Base-by-base conservation (phyloP, 2,329 filamentous ascomycete species). In the Dryadomyces sulphureus region DNA sequence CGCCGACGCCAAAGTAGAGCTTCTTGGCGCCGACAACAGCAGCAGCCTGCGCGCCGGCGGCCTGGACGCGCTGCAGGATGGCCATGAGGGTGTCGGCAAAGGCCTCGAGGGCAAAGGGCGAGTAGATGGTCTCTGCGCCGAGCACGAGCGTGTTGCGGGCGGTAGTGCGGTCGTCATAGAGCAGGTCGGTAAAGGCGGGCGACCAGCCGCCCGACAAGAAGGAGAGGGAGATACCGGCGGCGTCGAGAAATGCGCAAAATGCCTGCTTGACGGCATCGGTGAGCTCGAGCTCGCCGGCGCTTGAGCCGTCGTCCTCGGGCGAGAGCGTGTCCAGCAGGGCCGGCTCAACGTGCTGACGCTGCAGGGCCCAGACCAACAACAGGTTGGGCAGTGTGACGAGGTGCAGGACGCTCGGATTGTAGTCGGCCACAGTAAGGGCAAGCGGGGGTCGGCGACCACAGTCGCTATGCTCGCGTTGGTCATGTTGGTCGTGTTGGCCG, bases 111-210 rank as follows among this genome's bases (percentile, higher is more conserved):
- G 82, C 80, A 48, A 79, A 77, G 0, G 83, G 84, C 2, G 80
- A 86, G 62, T 92, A 92, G 39, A 92, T 90, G 0, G 85, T 92
- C 62, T 92, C 85, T 1, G 84, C 82, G 1, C 80, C 85, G 2
- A 92, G 64, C 5, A 89, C 64, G 2, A 84, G 61, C 14, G 69
- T 72, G 38, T 55, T 47, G 9, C n/a, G n/a, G n/a, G 60, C 27
- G 9, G 27, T 32, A 4, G 11, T 54, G 34, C 48, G 30, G 38
- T 39, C 17, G 53, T 48, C 35, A 55, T 70, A 70, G 7, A 88
- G 61, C 1, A 86, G 62, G 2, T 70, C 59, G 5, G 84, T 68
- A 48, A 90, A 79, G 41, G 70, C 70, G 0, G 70, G 63, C 0
- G 76, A 79, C 85, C 85, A 92, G 1, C 76, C 81, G 0, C 85